Evolutionary conservation across 2,329 filamentous ascomycete genomes (phyloP).

Genomic region (Aspergillus phoenicis): DNA sequence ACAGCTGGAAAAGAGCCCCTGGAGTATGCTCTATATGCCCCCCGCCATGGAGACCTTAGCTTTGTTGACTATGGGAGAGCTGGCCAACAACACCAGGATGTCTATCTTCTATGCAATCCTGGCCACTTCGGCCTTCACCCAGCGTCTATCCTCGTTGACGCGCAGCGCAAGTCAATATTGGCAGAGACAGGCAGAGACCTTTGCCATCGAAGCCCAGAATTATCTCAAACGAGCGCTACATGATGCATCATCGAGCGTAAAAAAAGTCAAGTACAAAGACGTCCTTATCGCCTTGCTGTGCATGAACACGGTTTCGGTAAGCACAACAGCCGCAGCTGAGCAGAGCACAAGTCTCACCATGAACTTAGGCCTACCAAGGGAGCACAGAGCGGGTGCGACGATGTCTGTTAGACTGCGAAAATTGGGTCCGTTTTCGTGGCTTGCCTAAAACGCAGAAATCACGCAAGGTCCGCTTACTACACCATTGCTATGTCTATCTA

Average conservation of each 20-base stretch:
- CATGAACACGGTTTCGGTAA: conserved; percentile 41
- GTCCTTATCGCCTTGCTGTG: conserved; percentile 50
- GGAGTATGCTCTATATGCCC: conserved; percentile 49
- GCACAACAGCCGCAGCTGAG: background rate
- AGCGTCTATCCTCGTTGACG: conserved; percentile 33
- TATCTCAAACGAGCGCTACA: conserved; percentile 38
- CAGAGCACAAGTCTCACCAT: background rate
- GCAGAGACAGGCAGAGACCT: conserved; percentile 35
- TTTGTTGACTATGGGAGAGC: conserved; percentile 46
- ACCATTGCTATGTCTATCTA: conserved; percentile 53
- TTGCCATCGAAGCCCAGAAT: conserved; percentile 34
- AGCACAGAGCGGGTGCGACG: conserved; percentile 39
- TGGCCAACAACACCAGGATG: conserved; percentile 41
- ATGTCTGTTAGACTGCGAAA: conserved; percentile 49
- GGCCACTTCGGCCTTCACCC: conserved; percentile 48
- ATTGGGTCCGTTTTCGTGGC: conserved; percentile 46
- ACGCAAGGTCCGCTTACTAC: conserved; percentile 47
- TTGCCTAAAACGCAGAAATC: conserved; percentile 42
- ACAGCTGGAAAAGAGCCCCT: conserved; percentile 45
- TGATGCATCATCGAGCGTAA: conserved; percentile 38
- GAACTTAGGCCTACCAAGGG: conserved; percentile 30
- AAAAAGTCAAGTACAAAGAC: conserved; percentile 48
- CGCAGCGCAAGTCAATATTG: conserved; percentile 26
- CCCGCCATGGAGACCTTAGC: conserved; percentile 47
- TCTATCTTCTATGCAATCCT: conserved; percentile 46